Base-by-base conservation (phyloP, 2,329 filamentous ascomycete genomes). In the Bipolaris cookei region DNA sequence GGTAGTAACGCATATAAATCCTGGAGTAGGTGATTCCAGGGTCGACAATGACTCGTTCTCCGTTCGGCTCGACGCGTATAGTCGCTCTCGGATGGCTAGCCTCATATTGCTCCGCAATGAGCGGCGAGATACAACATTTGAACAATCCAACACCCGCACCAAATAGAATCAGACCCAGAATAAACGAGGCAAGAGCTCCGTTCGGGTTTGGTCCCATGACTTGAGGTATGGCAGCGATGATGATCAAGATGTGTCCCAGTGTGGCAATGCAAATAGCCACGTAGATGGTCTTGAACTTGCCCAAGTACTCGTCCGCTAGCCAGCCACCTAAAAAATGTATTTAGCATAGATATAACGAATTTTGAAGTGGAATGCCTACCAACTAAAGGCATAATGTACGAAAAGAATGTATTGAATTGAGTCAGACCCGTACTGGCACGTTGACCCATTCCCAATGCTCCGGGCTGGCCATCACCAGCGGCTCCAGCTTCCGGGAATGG, bases 1-100 rank as follows among this genome's bases (percentile, higher is more conserved):
- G 80, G 76, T 91, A 91, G 74, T 90, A 91, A 74, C 86, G 88
- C 65, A 86, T 82, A 71, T 87, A 89, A 16, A 90, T 83, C 39
- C 88, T 83, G 11, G 84, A 83, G 61, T 87, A 83, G 38, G 88
- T 90, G 45, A 87, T 80, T 30, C 85, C 83, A 0, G 87, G 88
- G 63, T 90, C 88, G 44, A 90, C 82, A 58, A 90, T 88, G 59
- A 90, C 86, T 16, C 85, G 85, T 73, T 89, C 83, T 39, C 88
- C 88, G 0, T 75, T 80, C 6, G 78, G 68, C 1, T 70, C 63
- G 54, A 89, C 80, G 35, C 80, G 81, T 63, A 87, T 82, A 44
- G 77, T 81, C 54, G 73, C 73, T 42, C 61, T 69, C 2, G 79
- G 81, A 49, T 49, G 80, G 78, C 71, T 88, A 84, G 75, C 85